Evolutionary conservation across 257 asterid species (phyloP).

Genomic region (Fraxinus anomala): DNA sequence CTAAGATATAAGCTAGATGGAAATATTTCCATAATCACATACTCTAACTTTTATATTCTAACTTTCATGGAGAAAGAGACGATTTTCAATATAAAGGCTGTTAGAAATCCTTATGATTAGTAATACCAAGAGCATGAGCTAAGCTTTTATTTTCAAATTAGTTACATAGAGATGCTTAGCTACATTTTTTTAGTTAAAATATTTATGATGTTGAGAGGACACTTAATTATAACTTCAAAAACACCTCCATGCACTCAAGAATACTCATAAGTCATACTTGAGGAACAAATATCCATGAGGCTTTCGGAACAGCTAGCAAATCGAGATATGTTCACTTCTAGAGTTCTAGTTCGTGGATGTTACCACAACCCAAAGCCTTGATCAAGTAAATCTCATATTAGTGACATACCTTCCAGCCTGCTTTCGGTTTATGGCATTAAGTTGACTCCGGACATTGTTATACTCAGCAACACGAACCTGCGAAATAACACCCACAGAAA

Average conservation of each 20-base stretch:
- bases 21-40: no score
- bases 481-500: conserved; percentile 31
- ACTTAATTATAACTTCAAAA: neutral
- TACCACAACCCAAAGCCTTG: neutral
- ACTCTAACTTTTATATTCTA: no score
- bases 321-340: neutral
- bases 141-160: conserved; percentile 10
- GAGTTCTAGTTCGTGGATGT: conserved; percentile 3
- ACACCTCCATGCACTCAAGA: conserved; percentile 6
- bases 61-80: neutral
- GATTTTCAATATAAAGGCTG: neutral
- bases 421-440: conserved; percentile 76
- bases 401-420: conserved; percentile 74
- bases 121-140: neutral
- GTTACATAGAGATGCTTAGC: neutral
- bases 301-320: conserved; percentile 9
- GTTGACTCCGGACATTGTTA: conserved; percentile 81
- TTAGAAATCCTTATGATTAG: conserved; percentile 9
- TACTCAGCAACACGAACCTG: conserved; percentile 93
- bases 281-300: conserved; percentile 5
- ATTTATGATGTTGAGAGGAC: conserved; percentile 4
- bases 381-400: conserved; percentile 9
- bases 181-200: conserved; percentile 2
- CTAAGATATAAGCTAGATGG: no score
- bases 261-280: neutral